Percentiles rank a stretch among this genome's conserved stretches.
phyloP scores from a whole-genome alignment of 2,329 filamentous ascomycete genomes.

The Colletotrichum phormii region DNA sequence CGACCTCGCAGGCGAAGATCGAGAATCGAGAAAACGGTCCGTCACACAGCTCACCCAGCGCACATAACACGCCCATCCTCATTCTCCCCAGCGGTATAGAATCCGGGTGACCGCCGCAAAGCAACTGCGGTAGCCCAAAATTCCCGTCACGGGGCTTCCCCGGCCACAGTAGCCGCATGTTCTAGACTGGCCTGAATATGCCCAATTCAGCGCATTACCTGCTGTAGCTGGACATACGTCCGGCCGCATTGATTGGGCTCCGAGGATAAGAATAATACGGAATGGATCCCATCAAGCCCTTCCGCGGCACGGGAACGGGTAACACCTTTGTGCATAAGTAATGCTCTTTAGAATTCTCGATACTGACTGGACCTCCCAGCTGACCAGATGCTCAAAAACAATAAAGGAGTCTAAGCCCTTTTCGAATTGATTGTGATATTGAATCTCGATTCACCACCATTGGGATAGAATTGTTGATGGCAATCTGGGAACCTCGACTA shows the following conservation, averaged over 20 bases:
- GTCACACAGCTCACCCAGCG: background rate
- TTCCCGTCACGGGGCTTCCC: slow-evolving; percentile 28
- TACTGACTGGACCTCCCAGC: background rate
- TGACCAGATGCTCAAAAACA: background rate
- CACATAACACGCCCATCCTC: background rate
- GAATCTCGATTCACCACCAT: background rate
- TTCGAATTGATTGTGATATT: background rate
- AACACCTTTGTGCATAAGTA: background rate
- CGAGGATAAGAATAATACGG: background rate
- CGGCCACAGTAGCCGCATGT: slow-evolving; percentile 32
- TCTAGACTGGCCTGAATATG: slow-evolving; percentile 30
- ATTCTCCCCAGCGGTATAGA: background rate
- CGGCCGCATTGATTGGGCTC: slow-evolving; percentile 5
- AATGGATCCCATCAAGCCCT: background rate
- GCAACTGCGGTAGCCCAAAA: slow-evolving; percentile 4
- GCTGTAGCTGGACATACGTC: slow-evolving; percentile 33
- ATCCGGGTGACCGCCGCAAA: slow-evolving; percentile 5
- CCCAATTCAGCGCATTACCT: slow-evolving; percentile 24
- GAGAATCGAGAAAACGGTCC: slow-evolving; percentile 8
- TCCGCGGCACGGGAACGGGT: background rate
- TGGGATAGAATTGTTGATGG: background rate
- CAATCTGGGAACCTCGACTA: background rate
- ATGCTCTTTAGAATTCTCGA: background rate
- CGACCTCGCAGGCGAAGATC: slow-evolving; percentile 26
- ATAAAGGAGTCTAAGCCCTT: background rate